Conservation (phyloP, 805 yeast species). For the Suhomyces pyralidae region DNA sequence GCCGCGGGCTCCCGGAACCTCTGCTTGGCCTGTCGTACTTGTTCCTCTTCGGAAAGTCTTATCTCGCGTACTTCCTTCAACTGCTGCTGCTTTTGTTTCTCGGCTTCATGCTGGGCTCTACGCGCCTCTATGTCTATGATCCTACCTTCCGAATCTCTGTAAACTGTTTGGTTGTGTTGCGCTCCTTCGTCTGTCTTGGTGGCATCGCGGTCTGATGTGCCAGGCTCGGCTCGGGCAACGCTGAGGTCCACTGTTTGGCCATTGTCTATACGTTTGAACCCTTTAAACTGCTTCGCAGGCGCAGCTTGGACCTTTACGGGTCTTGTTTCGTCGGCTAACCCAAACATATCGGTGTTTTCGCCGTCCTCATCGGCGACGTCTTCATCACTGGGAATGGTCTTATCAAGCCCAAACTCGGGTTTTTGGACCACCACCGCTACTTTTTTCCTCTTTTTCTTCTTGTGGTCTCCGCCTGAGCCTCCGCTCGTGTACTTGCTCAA, state of each 20-base stretch:
- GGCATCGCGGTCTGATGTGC: background rate
- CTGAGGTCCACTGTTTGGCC: conserved; percentile 1
- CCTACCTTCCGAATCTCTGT: conserved; percentile 63
- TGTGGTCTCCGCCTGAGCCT: conserved; percentile 1
- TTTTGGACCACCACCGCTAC: conserved; percentile 12
- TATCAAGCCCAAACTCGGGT: background rate
- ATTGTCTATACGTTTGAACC: conserved; percentile 37
- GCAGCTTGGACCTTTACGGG: conserved; percentile 21
- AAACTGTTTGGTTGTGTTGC: conserved; percentile 35
- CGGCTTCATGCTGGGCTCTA: conserved; percentile 22
- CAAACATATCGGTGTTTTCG: conserved; percentile 16
- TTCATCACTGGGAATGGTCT: background rate
- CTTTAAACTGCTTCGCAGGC: conserved; percentile 18
- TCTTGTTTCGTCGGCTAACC: conserved; percentile 2
- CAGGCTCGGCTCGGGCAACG: background rate
- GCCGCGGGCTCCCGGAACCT: conserved; percentile 17
- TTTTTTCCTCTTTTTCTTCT: conserved; percentile 15
- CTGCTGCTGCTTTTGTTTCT: conserved; percentile 14
- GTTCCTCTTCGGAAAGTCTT: conserved; percentile 25
- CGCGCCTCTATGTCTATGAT: conserved; percentile 40
- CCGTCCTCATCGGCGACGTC: background rate
- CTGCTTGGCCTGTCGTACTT: conserved; percentile 34
- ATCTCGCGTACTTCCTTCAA: conserved; percentile 18
- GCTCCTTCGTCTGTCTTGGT: background rate
- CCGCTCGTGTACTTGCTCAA: conserved; percentile 27